These are phyloP conservation scores for Sugiyamaella xylanicola DNA, from an alignment of 1,139 yeast species.

Conservation along the genomic window DNA sequence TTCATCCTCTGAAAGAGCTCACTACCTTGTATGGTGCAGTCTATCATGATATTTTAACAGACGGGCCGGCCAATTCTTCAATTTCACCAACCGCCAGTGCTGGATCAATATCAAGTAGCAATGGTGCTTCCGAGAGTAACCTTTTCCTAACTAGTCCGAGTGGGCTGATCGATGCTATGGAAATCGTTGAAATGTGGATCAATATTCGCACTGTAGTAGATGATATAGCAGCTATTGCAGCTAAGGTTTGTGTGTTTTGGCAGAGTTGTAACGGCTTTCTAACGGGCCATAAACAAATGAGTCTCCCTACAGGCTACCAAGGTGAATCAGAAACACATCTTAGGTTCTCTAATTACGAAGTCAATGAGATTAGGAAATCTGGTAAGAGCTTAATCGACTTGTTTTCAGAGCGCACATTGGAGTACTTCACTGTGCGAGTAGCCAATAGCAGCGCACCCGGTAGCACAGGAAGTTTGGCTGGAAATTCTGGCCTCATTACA, in stretches of 20 bases:
- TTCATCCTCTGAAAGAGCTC: slow-evolving; percentile 28
- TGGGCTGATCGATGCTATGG: slow-evolving; percentile 48
- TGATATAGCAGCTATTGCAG: slow-evolving; percentile 41
- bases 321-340: slow-evolving; percentile 45
- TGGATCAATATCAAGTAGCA: not conserved
- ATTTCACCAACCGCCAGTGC: not conserved
- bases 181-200: slow-evolving; percentile 58
- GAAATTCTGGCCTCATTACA: not conserved
- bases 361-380: slow-evolving; percentile 33
- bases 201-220: slow-evolving; percentile 51
- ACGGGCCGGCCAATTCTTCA: slow-evolving; percentile 7
- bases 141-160: slow-evolving; percentile 4
- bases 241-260: slow-evolving; percentile 51
- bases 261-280: slow-evolving; percentile 49
- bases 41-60: slow-evolving; percentile 11
- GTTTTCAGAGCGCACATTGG: slow-evolving; percentile 28
- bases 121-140: not conserved
- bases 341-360: slow-evolving; percentile 36
- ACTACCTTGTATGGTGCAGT: slow-evolving; percentile 17
- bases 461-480: not conserved
- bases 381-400: slow-evolving; percentile 39
- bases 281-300: slow-evolving; percentile 48
- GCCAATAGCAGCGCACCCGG: not conserved
- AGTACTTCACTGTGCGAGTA: slow-evolving; percentile 13
- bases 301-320: slow-evolving; percentile 48